Conservation (phyloP, 1,284 basidiomycete species). For the Stereum hirsutum region DNA sequence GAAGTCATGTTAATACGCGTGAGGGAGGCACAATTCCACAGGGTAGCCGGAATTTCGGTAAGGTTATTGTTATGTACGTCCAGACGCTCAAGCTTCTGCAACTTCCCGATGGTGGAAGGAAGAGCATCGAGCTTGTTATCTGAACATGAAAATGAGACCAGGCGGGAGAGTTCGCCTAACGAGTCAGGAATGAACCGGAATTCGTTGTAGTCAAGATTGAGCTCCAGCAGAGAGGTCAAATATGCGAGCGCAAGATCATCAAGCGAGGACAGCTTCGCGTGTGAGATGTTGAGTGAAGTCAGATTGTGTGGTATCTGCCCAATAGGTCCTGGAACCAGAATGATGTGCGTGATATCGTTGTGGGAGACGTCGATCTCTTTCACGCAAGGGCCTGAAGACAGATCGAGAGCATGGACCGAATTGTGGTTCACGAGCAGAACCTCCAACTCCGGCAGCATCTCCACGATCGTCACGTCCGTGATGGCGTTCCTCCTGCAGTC, state of each 20-base stretch:
- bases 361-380: conserved; percentile 60
- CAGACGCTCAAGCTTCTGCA: conserved; percentile 71
- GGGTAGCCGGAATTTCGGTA: conserved; percentile 59
- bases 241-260: conserved; percentile 69
- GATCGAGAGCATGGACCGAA: conserved; percentile 68
- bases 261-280: conserved; percentile 84
- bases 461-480: conserved; percentile 63
- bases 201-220: conserved; percentile 83
- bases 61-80: conserved; percentile 94
- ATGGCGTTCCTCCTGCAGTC: conserved; percentile 85
- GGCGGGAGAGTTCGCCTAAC: conserved; percentile 63
- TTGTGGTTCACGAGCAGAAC: conserved; percentile 77
- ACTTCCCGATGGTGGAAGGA: conserved; percentile 70
- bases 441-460: conserved; percentile 62
- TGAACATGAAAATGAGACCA: conserved; percentile 77
- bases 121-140: conserved; percentile 83
- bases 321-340: conserved; percentile 51
- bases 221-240: conserved; percentile 61
- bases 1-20: conserved; percentile 80
- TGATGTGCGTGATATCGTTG: conserved; percentile 79
- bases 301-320: conserved; percentile 53
- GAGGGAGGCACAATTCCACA: conserved; percentile 85
- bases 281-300: conserved; percentile 80
- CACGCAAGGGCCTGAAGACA: conserved; percentile 61
- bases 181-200: conserved; percentile 81